Evolutionary conservation across 495 filamentous ascomycete species (phyloP), one percentile per base, ranked within the genome.

Genomic region (Lophiostoma macrostomum): DNA sequence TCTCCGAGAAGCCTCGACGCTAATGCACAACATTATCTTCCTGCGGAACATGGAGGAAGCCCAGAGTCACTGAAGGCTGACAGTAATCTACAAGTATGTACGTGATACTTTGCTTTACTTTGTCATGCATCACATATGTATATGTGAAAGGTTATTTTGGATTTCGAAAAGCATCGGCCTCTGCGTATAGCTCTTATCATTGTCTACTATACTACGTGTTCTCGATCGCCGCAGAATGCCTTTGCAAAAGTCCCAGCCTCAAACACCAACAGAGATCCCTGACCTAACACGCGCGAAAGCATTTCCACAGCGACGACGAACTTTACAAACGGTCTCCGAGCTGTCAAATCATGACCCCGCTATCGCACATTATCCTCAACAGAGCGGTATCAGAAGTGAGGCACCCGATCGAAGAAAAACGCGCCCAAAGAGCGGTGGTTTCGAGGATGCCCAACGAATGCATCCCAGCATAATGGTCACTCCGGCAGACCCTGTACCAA

Each of bases 271-370:
- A 24, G 24, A 22, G 6, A 6, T 19, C 5, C 24, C 30, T 1
- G 7, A 16, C 30, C 35, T 36, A 30, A 50, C 25, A 18, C 35
- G 34, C 5, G 11, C 12, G 20, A 34, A 50, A 50, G 10, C 16
- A 16, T 10, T 30, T 22, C 32, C 39, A 20, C 22, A 31, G 27
- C 47, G 47, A 14, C 47, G 47, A 27, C 34, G 36, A 40, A 50
- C 47, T 8, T 19, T 40, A 19, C 34, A 50, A 14, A 50, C 47
- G 10, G 47, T 40, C 3, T 29, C 6, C n/a, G 47, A 50, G 35
- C 34, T 40, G 16, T n/a, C 34, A 4, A 29, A 22, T 10, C 16
- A 18, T 12, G 11, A 18, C 30, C 6, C 16, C n/a, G 28, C 31
- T 20, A 16, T 5, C 7, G 7, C 16, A 24, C 3, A n/a, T 23